A percentile compares a stretch with the other conserved stretches of the same genome.
phyloP scores from a whole-genome alignment of 345 rosid genomes.

The Camelina neglecta region DNA sequence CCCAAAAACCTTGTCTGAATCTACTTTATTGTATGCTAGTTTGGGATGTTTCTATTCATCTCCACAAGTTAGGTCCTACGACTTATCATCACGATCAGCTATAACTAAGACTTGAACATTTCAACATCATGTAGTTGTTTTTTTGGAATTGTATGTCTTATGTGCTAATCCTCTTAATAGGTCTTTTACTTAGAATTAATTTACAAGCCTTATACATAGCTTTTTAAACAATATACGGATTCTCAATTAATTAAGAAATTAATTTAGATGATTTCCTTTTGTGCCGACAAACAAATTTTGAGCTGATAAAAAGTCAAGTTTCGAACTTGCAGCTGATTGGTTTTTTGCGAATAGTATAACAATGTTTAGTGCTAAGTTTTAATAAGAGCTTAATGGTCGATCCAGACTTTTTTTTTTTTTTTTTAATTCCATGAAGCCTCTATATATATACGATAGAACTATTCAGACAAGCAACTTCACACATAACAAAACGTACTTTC shows the following conservation, averaged over 20 bases:
- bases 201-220: not conserved
- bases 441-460: constrained; percentile 12
- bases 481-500: constrained; percentile 16
- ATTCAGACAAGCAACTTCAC: constrained; percentile 4
- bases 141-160: not conserved
- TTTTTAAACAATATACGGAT: not conserved
- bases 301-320: not conserved
- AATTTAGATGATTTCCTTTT: not conserved
- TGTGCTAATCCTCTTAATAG: not conserved
- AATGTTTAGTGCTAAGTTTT: not conserved
- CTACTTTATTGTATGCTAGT: constrained; percentile 26
- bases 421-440: not conserved
- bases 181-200: no score
- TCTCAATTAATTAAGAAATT: not conserved
- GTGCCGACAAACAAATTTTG: not conserved
- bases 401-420: not conserved
- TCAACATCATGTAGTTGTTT: constrained; percentile 20
- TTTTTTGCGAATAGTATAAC: not conserved
- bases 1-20: constrained; percentile 8
- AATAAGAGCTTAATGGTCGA: not conserved
- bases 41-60: constrained; percentile 22
- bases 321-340: constrained; percentile 13
- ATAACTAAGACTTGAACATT: constrained; percentile 12
- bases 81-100: constrained; percentile 39
- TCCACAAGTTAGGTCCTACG: constrained; percentile 21